A percentile compares a stretch with the other conserved stretches of the same genome.
These are phyloP conservation scores for Lentinula raphanica DNA, from an alignment of 768 basidiomycete genomes.

Conservation along the genomic window DNA sequence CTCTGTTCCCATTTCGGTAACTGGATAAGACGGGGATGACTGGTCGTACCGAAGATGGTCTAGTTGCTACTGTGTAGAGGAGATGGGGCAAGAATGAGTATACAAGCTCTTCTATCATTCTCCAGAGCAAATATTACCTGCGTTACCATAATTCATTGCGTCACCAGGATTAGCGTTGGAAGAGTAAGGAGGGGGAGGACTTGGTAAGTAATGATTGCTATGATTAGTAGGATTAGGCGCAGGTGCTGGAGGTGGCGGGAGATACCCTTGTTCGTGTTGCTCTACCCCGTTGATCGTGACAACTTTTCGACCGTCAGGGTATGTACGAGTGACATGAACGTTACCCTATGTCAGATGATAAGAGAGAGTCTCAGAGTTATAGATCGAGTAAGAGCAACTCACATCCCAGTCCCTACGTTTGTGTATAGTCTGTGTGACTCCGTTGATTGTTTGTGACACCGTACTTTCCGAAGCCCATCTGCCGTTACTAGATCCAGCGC, in stretches of 20 bases:
- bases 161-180: not conserved
- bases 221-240: not conserved
- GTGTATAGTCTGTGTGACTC: conserved; percentile 58
- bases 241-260: conserved; percentile 7
- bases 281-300: conserved; percentile 66
- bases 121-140: not conserved
- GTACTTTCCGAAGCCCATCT: conserved; percentile 50
- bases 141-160: not conserved
- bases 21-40: not conserved
- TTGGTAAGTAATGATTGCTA: not conserved
- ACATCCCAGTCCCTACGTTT: conserved; percentile 55
- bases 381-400: conserved; percentile 17
- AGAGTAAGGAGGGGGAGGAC: not conserved
- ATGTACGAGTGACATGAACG: conserved; percentile 62
- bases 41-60: not conserved
- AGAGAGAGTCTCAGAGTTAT: too few species aligned
- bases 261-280: conserved; percentile 28
- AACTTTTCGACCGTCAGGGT: conserved; percentile 62
- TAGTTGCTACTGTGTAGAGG: not conserved
- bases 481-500: conserved; percentile 20
- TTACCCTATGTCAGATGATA: conserved; percentile 53
- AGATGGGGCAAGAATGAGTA: not conserved
- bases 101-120: not conserved
- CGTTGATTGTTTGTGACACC: conserved; percentile 56
- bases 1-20: not conserved